Base-by-base conservation (phyloP, 2,329 filamentous ascomycete species). In the Trichoderma oligosporum region DNA sequence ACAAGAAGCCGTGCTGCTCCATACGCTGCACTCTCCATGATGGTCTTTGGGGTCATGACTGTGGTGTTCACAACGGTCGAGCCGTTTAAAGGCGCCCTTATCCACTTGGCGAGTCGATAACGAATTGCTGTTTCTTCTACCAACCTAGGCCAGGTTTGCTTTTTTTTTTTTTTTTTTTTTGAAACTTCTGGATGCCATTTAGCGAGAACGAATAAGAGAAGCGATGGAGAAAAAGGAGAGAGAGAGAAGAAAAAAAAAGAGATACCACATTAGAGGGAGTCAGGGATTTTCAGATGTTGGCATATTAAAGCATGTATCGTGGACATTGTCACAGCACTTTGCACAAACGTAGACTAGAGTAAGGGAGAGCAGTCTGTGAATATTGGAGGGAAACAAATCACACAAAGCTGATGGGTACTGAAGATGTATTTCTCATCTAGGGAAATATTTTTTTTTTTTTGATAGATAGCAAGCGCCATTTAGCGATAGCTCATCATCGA, bases 21-120 rank as follows among this genome's bases (percentile, higher is more conserved):
- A 0, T 83, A 83, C 61, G 78, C 81, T 2, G 79, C 78, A 1
- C 67, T 84, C 14, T 75, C 80, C 1, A 83, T 83, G 82, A 82
- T 80, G 6, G 70, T 80, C 4, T 80, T 83, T 62, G 81, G 82
- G 0, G 73, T 81, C 36, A 76, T 78, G 70, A 82, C 79, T 1
- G 81, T 84, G 0, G 74, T 79, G 2, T 76, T 83, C 39, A 78
- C 78, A 0, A 77, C 78, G 1, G 68, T 81, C 1, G 72, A 74
- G 4, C 78, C 77, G 7, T 75, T 81, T 60, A 72, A 71, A 7
- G 61, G 61, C 1, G 71, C 71, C 48, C 62, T 82, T 11, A 59
- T 73, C 8, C 53, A 42, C 14, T 58, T 76, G 39, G 70, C 75
- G 22, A 65, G 61, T 6, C 41, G 33, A 35, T 59, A 33, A 58